Percentiles rank a stretch among this genome's conserved stretches.
These are phyloP conservation scores for Fusarium incarnatum DNA, from an alignment of 2,329 filamentous ascomycete genomes.

Conservation along the genomic window DNA sequence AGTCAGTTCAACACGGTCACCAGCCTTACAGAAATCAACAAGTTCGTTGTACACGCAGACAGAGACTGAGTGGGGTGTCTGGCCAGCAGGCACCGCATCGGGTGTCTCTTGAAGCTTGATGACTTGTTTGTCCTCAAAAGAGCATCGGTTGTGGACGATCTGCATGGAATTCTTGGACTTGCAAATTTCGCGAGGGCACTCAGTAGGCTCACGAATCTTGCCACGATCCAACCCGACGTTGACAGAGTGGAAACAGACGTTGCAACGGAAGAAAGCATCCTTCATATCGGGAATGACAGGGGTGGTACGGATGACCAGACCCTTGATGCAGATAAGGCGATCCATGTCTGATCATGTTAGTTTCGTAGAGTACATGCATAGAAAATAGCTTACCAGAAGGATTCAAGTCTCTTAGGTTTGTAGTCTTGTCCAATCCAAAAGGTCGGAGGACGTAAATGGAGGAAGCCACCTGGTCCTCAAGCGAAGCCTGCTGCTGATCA, in stretches of 20 bases:
- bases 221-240: conserved; percentile 93
- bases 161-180: conserved; percentile 95
- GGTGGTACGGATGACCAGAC: conserved; percentile 93
- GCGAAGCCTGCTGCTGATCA: conserved; percentile 63
- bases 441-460: conserved; percentile 88
- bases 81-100: conserved; percentile 91
- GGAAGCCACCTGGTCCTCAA: conserved; percentile 84
- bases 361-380: background rate
- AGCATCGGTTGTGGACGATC: conserved; percentile 94
- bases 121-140: conserved; percentile 96
- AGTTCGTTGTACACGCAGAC: conserved; percentile 97
- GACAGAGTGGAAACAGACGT: conserved; percentile 90
- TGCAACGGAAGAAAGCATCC: conserved; percentile 96
- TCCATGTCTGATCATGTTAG: conserved; percentile 79
- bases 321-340: conserved; percentile 93
- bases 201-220: conserved; percentile 93
- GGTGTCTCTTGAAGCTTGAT: conserved; percentile 99
- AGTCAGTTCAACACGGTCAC: conserved; percentile 94
- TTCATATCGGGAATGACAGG: conserved; percentile 99
- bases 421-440: conserved; percentile 85
- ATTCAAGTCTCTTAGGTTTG: conserved; percentile 94
- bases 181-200: conserved; percentile 86
- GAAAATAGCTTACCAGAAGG: conserved; percentile 72
- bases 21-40: conserved; percentile 97
- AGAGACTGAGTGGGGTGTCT: conserved; percentile 97